Evolutionary conservation across 257 asterid species (phyloP).

Genomic region (Solanum habrochaites): DNA sequence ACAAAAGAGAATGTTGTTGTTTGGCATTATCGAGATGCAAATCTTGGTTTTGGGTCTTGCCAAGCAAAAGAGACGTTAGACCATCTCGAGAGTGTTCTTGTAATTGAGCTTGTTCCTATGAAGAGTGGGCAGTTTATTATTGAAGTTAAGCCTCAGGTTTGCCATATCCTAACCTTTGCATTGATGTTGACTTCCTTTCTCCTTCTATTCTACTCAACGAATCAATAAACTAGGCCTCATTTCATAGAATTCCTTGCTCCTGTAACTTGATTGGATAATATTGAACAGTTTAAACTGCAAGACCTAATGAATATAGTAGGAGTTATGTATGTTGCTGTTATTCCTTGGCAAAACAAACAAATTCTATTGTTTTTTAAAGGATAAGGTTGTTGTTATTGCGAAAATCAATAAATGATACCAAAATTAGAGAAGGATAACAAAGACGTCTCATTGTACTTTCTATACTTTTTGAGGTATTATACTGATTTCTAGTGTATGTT

Average conservation of each 20-base stretch:
- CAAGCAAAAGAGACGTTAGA: conserved; percentile 40
- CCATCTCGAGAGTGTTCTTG: conserved; percentile 38
- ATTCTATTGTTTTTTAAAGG: conserved; percentile 25
- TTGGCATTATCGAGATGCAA: conserved; percentile 37
- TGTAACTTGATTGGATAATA: no score
- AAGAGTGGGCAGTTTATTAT: conserved; percentile 37
- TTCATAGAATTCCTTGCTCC: no score
- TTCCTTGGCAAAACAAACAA: no score
- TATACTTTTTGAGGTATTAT: no score
- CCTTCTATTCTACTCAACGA: no score
- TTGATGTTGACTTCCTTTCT: conserved; percentile 48
- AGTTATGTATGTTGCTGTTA: no score
- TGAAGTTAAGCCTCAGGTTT: conserved; percentile 40
- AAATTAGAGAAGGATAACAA: conserved; percentile 32
- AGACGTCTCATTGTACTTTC: no score
- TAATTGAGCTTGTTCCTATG: conserved; percentile 31
- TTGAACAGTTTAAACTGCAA: no score
- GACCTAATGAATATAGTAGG: no score
- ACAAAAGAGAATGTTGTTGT: conserved; percentile 23
- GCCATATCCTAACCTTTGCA: neutral
- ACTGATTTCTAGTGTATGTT: no score
- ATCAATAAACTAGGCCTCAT: no score
- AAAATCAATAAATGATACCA: conserved; percentile 56
- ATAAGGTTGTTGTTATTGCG: conserved; percentile 64
- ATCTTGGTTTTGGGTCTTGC: conserved; percentile 34